Conservation (phyloP, 495 filamentous ascomycete species). For the Astrocystis sublimbata region DNA sequence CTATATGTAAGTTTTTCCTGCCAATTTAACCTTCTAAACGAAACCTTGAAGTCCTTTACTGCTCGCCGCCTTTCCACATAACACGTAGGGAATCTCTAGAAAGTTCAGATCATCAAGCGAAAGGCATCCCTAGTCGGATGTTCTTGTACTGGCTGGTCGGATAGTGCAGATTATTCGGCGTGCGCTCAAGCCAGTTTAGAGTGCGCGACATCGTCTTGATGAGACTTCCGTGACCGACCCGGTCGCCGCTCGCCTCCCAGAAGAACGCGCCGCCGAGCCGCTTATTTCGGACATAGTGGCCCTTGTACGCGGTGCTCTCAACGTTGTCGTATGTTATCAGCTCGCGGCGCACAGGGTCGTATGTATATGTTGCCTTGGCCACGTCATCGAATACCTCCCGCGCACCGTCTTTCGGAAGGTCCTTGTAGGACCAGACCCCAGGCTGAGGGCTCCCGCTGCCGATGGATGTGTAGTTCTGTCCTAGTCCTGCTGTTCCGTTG, state of each 20-base stretch:
- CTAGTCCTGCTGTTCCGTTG: slow-evolving; percentile 67
- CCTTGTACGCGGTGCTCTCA: slow-evolving; percentile 60
- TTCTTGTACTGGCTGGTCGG: slow-evolving; percentile 74
- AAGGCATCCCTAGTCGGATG: slow-evolving; percentile 54
- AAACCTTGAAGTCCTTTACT: not conserved
- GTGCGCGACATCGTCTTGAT: slow-evolving; percentile 61
- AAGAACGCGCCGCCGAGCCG: slow-evolving; percentile 83
- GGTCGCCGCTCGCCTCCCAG: slow-evolving; percentile 86
- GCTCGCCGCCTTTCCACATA: not conserved
- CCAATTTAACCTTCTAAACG: not conserved
- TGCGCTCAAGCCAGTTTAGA: slow-evolving; percentile 54
- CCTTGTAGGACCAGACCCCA: slow-evolving; percentile 80
- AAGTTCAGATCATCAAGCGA: slow-evolving; percentile 18
- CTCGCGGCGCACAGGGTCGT: slow-evolving; percentile 56
- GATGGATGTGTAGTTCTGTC: slow-evolving; percentile 64
- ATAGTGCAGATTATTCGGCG: slow-evolving; percentile 62
- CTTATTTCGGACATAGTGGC: slow-evolving; percentile 60
- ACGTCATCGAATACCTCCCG: slow-evolving; percentile 49
- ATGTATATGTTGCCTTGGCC: slow-evolving; percentile 68
- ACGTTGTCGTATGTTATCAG: slow-evolving; percentile 80
- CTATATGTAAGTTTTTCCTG: not conserved
- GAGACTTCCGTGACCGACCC: slow-evolving; percentile 58
- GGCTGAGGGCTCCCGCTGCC: slow-evolving; percentile 69
- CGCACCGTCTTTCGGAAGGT: slow-evolving; percentile 52
- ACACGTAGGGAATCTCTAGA: not conserved